These are phyloP conservation scores for Plasmodium chabaudi DNA, from an alignment of 169 alveolate genomes.

Conservation along the genomic window DNA sequence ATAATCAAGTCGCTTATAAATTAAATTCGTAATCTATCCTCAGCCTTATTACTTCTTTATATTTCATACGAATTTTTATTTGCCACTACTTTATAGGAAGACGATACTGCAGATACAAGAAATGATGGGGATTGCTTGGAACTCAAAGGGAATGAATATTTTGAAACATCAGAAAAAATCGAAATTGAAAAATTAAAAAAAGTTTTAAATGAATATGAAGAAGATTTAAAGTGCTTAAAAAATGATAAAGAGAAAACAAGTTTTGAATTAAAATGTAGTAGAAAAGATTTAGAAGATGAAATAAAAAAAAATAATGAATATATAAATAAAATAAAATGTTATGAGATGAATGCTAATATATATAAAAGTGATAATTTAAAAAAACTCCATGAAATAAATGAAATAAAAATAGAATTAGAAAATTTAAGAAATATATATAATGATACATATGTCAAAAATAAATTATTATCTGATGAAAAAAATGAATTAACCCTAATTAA, in stretches of 20 bases:
- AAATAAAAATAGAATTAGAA: slow-evolving; percentile 27
- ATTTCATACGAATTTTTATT: too few relatives aligned
- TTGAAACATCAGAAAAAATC: neutral
- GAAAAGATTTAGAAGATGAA: slow-evolving; percentile 41
- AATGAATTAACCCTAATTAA: slow-evolving; percentile 11
- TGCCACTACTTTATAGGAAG: too few relatives aligned
- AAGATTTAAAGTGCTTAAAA: neutral
- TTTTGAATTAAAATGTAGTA: slow-evolving; percentile 27
- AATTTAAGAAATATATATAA: slow-evolving; percentile 4
- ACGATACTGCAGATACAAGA: too few relatives aligned
- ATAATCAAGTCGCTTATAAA: too few relatives aligned
- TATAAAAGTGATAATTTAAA: slow-evolving; percentile 30
- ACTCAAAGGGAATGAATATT: neutral
- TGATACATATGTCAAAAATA: slow-evolving; percentile 19
- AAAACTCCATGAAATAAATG: slow-evolving; percentile 31
- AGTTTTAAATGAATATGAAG: slow-evolving; percentile 11
- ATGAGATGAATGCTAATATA: slow-evolving; percentile 14
- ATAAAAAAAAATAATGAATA: slow-evolving; percentile 34
- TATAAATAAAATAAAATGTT: slow-evolving; percentile 17
- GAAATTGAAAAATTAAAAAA: slow-evolving; percentile 4
- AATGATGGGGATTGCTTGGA: neutral
- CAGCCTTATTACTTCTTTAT: too few relatives aligned
- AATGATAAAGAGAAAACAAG: slow-evolving; percentile 1
- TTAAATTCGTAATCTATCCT: too few relatives aligned
- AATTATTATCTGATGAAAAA: slow-evolving; percentile 36